Base-by-base conservation (phyloP, 1,139 yeast species). In the Debaryomycetaceae sp. region DNA sequence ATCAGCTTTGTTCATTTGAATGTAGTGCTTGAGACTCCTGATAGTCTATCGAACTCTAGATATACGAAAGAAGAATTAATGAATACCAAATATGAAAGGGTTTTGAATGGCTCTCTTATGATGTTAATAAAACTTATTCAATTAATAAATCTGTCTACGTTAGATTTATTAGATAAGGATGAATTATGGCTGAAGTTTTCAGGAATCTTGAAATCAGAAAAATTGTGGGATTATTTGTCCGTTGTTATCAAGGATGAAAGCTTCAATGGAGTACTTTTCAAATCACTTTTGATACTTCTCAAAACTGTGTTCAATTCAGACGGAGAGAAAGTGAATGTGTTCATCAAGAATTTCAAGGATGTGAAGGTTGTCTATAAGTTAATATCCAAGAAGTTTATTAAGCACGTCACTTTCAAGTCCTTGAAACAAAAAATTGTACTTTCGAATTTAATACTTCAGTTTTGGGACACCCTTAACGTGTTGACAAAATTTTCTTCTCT, bases 1-100 rank as follows among this genome's bases (percentile, higher is more conserved):
- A 52, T 87, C 24, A 78, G 78, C 41, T 82, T 77, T 50, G 69
- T 81, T 7, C 66, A 70, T 35, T 79, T 82, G 34, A 72, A 80
- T 0, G 56, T 87, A 7, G 64, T 75, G 8, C 61, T 67, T 36
- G 96, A 90, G 59, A 69, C 80, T 1, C 75, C 75, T 5, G 80
- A 76, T 14, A 77, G 90, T 0, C 62, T 90, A 36, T 83, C 95
- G 4, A 97, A 91, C 56, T 85, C 83, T 55, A 72, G 96, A 49
- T 84, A 81, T 57, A 78, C 83, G 23, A 76, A 82, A 5, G 78
- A 76, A 43, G 87, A 82, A 29, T 96, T 89, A 49, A 75, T 87
- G 0, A 69, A 71, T 22, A 66, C 81, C n/a, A 88, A 87, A 58
- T 87, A 83, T 56, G 73, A 75, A 35, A 69, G 96, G 45, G 76